Evolutionary conservation across 2,329 filamentous ascomycete genomes (phyloP).

Genomic region (Penicillium sp.): DNA sequence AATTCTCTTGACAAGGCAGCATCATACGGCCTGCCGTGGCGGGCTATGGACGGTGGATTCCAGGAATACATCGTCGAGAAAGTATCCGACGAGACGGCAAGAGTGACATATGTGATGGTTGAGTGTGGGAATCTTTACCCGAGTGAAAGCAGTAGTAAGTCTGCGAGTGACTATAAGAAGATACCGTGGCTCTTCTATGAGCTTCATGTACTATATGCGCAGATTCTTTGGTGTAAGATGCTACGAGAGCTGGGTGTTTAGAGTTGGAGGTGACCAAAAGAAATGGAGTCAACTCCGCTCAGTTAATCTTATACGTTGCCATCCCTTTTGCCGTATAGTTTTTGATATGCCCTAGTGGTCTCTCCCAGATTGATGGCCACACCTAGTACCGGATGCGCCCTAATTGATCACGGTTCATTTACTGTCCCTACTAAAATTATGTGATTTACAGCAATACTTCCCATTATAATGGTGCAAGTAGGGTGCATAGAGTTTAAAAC

Average conservation of each 20-base stretch:
- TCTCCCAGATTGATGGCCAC: too few relatives aligned
- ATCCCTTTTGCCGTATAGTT: too few relatives aligned
- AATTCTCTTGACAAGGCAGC: constrained; percentile 1
- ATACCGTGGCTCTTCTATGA: constrained; percentile 17
- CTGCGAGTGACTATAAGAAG: constrained; percentile 16
- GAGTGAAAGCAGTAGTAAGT: not conserved
- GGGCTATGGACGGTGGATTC: constrained; percentile 21
- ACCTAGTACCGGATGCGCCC: too few relatives aligned
- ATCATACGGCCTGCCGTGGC: constrained; percentile 18
- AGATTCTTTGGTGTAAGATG: constrained; percentile 2
- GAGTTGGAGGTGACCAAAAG: too few relatives aligned
- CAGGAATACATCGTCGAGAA: constrained; percentile 21
- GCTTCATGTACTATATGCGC: constrained; percentile 20
- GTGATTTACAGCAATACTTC: too few relatives aligned
- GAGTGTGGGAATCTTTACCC: constrained; percentile 18
- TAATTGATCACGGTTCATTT: too few relatives aligned
- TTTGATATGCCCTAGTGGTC: too few relatives aligned
- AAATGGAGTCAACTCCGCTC: too few relatives aligned
- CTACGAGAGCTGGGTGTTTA: not conserved
- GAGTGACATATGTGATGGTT: constrained; percentile 15
- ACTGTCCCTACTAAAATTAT: too few relatives aligned
- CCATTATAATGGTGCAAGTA: too few relatives aligned
- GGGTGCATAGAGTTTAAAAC: too few relatives aligned
- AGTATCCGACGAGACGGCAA: constrained; percentile 12
- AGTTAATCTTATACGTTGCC: too few relatives aligned